Conservation (phyloP, 345 rosid genomes). For the Isatis tinctoria region DNA sequence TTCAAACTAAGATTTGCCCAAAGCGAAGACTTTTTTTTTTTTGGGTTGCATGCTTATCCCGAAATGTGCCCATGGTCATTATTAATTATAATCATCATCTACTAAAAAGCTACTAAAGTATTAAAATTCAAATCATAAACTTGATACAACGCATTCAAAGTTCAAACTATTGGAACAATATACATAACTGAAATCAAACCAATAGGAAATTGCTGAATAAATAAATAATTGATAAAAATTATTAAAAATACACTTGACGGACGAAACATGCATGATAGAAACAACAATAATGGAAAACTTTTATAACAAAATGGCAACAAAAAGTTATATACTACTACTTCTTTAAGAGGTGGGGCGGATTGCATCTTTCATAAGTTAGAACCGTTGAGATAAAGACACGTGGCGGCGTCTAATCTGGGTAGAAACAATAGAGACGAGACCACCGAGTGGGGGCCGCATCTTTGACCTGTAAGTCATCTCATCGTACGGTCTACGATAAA, state of each 20-base stretch:
- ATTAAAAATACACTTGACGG: conserved; percentile 22
- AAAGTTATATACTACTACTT: conserved; percentile 27
- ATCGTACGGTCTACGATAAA: conserved; percentile 89
- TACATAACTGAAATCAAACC: background rate
- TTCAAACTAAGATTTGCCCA: conserved; percentile 18
- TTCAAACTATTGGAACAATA: background rate
- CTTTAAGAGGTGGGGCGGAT: background rate
- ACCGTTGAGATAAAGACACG: conserved; percentile 94
- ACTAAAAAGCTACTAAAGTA: background rate
- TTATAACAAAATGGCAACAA: background rate
- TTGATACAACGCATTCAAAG: background rate
- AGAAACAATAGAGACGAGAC: conserved; percentile 81
- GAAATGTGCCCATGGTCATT: conserved; percentile 8
- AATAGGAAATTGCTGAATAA: background rate
- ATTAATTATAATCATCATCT: conserved; percentile 6
- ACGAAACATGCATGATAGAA: background rate
- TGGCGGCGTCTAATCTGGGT: conserved; percentile 76
- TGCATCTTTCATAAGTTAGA: conserved; percentile 28
- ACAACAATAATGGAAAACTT: conserved; percentile 1
- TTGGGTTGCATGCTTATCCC: conserved; percentile 27
- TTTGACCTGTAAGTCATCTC: conserved; percentile 97
- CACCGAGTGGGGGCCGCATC: conserved; percentile 94
- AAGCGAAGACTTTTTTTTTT: conserved; percentile 23
- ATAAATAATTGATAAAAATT: conserved; percentile 31
- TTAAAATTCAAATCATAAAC: background rate